Conservation (phyloP, 2,329 filamentous ascomycete genomes). For the Achaetomium macrosporum region DNA sequence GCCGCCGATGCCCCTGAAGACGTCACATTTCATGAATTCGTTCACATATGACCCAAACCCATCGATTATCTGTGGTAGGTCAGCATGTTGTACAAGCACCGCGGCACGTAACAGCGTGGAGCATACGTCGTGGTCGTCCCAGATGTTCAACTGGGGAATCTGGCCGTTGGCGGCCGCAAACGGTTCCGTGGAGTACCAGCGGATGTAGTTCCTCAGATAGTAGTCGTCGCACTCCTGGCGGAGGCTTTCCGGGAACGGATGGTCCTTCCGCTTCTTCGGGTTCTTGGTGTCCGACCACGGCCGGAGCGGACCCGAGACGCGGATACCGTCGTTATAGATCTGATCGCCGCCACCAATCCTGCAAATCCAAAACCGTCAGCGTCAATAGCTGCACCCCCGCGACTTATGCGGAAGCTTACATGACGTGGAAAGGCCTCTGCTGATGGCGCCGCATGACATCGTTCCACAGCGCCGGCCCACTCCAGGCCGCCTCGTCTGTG, state of each 20-base stretch:
- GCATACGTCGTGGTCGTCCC: constrained; percentile 86
- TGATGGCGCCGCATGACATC: constrained; percentile 82
- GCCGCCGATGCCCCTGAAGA: constrained; percentile 87
- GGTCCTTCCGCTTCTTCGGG: constrained; percentile 72
- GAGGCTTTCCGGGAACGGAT: constrained; percentile 71
- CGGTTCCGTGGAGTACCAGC: constrained; percentile 74
- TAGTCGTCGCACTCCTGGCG: constrained; percentile 82
- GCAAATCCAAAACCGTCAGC: constrained; percentile 1
- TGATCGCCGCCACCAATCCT: constrained; percentile 92
- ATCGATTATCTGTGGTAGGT: constrained; percentile 69
- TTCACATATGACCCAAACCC: constrained; percentile 93
- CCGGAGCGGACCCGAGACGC: constrained; percentile 75
- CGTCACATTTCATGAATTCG: constrained; percentile 77
- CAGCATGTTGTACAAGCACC: constrained; percentile 13
- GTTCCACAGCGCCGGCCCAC: constrained; percentile 89
- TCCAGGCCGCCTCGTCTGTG: constrained; percentile 79
- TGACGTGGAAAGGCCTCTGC: constrained; percentile 83
- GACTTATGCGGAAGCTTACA: constrained; percentile 39
- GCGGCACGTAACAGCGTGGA: too few species aligned
- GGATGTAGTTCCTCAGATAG: constrained; percentile 84
- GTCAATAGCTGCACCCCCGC: background rate
- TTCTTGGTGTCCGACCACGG: constrained; percentile 81
- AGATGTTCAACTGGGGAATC: constrained; percentile 94
- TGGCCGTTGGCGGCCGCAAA: constrained; percentile 84
- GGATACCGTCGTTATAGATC: constrained; percentile 91